Conservation (phyloP, 805 yeast species). For the Candida parachauliodes region DNA sequence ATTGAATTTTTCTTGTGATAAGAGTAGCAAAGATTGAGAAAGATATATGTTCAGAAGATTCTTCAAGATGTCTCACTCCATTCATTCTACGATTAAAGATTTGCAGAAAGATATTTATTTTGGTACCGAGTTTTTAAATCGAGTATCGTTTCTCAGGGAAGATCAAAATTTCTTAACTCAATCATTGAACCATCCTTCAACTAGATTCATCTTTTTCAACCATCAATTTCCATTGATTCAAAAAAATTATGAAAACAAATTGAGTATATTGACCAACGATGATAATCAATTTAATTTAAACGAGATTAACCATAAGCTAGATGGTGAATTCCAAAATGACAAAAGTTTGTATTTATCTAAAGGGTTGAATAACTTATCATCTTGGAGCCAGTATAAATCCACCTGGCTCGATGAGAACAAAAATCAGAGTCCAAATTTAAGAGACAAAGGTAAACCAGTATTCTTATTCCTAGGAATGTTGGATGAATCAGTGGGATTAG, state of each 20-base stretch:
- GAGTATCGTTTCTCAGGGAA: conserved; percentile 62
- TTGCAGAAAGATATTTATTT: conserved; percentile 29
- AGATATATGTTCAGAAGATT: conserved; percentile 5
- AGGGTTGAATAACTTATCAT: conserved; percentile 5
- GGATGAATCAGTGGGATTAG: conserved; percentile 43
- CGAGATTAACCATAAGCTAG: background rate
- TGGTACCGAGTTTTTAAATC: conserved; percentile 53
- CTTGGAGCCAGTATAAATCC: conserved; percentile 14
- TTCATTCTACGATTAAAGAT: conserved; percentile 6
- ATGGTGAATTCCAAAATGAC: too few relatives aligned
- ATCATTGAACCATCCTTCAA: conserved; percentile 42
- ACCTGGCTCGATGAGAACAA: conserved; percentile 32
- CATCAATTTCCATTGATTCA: conserved; percentile 29
- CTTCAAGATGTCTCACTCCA: conserved; percentile 7
- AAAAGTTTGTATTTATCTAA: conserved; percentile 8
- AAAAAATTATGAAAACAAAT: conserved; percentile 23
- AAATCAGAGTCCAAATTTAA: conserved; percentile 36
- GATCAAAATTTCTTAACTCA: conserved; percentile 47
- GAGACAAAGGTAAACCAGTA: conserved; percentile 33
- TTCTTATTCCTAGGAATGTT: conserved; percentile 44
- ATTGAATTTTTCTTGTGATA: too few relatives aligned
- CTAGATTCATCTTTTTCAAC: conserved; percentile 47
- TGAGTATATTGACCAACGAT: conserved; percentile 35
- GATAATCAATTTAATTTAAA: conserved; percentile 23
- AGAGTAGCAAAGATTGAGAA: too few relatives aligned